Evolutionary conservation across 139 green algal species (phyloP).

Genomic region (Coelastrella sp.): DNA sequence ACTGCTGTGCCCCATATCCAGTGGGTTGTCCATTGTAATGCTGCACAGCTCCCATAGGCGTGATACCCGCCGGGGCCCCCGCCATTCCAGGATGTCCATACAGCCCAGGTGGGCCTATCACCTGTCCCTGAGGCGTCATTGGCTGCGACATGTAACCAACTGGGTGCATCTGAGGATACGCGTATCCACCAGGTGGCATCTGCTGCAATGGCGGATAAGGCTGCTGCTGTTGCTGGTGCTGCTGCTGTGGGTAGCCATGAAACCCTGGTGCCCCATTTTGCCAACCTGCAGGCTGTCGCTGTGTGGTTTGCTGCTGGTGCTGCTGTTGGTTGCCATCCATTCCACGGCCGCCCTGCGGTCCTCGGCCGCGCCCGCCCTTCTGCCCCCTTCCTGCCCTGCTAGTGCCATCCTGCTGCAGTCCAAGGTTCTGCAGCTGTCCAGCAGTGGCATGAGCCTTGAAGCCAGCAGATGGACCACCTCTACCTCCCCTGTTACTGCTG

Average conservation of each 20-base stretch:
- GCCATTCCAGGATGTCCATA: not conserved
- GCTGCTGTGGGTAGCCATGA: conserved; percentile 18
- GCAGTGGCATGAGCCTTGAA: conserved; percentile 50
- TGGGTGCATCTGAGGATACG: not conserved
- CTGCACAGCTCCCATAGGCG: not conserved
- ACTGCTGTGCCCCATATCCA: conserved; percentile 25
- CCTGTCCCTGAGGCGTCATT: not conserved
- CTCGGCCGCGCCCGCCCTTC: not conserved
- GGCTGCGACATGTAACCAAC: not conserved
- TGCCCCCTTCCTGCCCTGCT: not conserved
- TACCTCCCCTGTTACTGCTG: not conserved
- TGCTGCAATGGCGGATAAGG: not conserved
- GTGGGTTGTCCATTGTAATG: not conserved
- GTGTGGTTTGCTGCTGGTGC: conserved; percentile 9
- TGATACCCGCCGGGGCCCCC: not conserved
- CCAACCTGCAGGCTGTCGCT: not conserved
- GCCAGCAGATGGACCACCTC: not conserved
- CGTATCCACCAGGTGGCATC: not conserved
- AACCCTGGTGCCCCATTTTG: not conserved
- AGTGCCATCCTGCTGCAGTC: conserved; percentile 25
- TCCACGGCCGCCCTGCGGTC: not conserved
- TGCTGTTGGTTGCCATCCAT: conserved; percentile 16
- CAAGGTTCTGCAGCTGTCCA: conserved; percentile 46
- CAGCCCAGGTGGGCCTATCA: not conserved
- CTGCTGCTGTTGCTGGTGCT: not conserved